phyloP scores from a whole-genome alignment of 1,284 basidiomycete genomes.

The Xerocomus minutiporus region DNA sequence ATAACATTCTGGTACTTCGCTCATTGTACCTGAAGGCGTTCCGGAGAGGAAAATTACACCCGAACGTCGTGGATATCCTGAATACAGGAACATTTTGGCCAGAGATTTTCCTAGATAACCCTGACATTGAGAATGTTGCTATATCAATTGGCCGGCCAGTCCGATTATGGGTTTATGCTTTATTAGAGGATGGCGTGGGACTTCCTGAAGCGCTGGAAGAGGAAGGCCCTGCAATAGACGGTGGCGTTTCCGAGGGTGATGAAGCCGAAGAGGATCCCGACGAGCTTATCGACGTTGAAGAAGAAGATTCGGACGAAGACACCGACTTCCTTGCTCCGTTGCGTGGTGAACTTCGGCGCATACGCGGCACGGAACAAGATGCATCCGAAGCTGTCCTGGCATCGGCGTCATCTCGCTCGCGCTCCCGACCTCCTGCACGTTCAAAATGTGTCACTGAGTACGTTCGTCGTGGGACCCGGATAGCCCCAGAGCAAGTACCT shows the following conservation, averaged over 20 bases:
- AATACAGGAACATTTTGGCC: slow-evolving; percentile 66
- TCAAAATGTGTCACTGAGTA: slow-evolving; percentile 60
- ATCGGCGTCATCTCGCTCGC: slow-evolving; percentile 33
- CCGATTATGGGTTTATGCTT: slow-evolving; percentile 62
- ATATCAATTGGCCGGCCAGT: slow-evolving; percentile 59
- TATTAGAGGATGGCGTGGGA: slow-evolving; percentile 64
- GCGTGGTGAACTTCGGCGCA: slow-evolving; percentile 60
- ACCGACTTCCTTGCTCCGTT: slow-evolving; percentile 60
- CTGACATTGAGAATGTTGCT: slow-evolving; percentile 62
- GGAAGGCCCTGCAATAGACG: slow-evolving; percentile 8
- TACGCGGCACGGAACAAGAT: slow-evolving; percentile 37
- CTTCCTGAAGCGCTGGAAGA: slow-evolving; percentile 38
- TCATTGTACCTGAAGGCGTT: slow-evolving; percentile 58
- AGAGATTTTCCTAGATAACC: slow-evolving; percentile 68
- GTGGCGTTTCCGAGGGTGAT: slow-evolving; percentile 12
- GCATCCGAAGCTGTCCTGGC: slow-evolving; percentile 21
- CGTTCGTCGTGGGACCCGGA: slow-evolving; percentile 64
- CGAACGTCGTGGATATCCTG: slow-evolving; percentile 55
- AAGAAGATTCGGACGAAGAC: slow-evolving; percentile 37
- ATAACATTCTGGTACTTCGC: slow-evolving; percentile 10
- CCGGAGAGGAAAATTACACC: slow-evolving; percentile 52
- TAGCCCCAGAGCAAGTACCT: slow-evolving; percentile 53
- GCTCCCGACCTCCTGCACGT: slow-evolving; percentile 23
- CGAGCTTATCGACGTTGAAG: slow-evolving; percentile 60
- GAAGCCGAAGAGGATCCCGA: slow-evolving; percentile 39